A percentile compares a stretch with the other conserved stretches of the same genome.
Evolutionary conservation across 306 rosid species (phyloP).

Genomic region (Sphenostylis stenocarpa): DNA sequence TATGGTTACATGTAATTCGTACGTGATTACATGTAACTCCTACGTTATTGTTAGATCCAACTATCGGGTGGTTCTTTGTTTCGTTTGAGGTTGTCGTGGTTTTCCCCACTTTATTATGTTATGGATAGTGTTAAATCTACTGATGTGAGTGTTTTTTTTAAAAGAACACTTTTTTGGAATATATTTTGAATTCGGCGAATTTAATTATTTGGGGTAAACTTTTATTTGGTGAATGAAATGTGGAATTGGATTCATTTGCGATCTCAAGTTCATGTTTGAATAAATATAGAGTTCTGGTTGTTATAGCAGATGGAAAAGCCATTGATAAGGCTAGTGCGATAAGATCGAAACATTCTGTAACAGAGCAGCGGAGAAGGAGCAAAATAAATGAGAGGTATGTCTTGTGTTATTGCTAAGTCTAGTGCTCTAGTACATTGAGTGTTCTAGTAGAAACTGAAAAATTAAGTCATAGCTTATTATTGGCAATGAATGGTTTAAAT

Average conservation of each 20-base stretch:
- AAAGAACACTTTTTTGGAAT: background rate
- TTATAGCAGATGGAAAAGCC: constrained; percentile 71
- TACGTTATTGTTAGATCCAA: constrained; percentile 51
- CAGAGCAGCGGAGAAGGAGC: constrained; percentile 99
- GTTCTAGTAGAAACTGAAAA: background rate
- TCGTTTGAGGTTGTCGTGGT: constrained; percentile 13
- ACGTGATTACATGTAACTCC: too few relatives aligned
- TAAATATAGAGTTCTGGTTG: constrained; percentile 32
- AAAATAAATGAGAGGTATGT: constrained; percentile 96
- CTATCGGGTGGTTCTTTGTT: constrained; percentile 20
- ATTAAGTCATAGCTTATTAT: background rate
- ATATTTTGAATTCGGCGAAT: background rate
- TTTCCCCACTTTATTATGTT: background rate
- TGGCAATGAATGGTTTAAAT: background rate
- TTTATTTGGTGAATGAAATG: background rate
- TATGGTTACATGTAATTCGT: background rate
- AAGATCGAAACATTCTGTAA: constrained; percentile 93
- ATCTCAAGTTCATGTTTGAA: constrained; percentile 2
- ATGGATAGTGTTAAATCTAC: constrained; percentile 3
- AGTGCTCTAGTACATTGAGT: background rate
- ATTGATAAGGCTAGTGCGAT: constrained; percentile 77
- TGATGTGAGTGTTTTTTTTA: background rate
- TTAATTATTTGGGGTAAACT: background rate
- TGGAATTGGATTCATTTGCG: constrained; percentile 29
- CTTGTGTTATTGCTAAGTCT: background rate